These are phyloP conservation scores for Talaromyces sp. DNA, from an alignment of 2,329 filamentous ascomycete species.

Conservation along the genomic window DNA sequence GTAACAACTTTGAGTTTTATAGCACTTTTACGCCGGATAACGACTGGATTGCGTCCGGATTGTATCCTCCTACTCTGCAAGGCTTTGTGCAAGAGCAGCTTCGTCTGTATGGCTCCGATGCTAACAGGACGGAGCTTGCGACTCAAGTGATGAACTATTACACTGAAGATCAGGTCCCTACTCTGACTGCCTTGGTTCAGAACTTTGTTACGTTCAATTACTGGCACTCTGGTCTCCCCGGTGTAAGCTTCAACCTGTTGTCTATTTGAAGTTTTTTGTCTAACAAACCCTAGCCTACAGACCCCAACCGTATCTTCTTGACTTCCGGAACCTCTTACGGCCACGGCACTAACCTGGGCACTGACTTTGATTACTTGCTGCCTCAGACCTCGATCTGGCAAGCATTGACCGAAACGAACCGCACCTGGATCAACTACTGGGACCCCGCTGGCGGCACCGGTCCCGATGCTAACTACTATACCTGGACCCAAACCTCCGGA, in stretches of 20 bases:
- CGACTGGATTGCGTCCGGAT: neutral
- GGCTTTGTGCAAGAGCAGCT: conserved; percentile 46
- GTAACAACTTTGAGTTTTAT: conserved; percentile 44
- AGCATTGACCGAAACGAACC: conserved; percentile 38
- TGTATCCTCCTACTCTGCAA: conserved; percentile 30
- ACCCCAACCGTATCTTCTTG: conserved; percentile 37
- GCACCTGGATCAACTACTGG: conserved; percentile 49
- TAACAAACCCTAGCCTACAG: conserved; percentile 29
- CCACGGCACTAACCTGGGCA: conserved; percentile 37
- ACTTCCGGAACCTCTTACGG: conserved; percentile 42
- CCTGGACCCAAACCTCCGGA: conserved; percentile 39
- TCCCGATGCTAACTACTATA: conserved; percentile 45
- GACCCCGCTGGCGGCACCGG: conserved; percentile 43
- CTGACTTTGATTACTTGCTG: conserved; percentile 32
- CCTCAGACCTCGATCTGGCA: conserved; percentile 42
- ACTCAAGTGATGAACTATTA: conserved; percentile 45
- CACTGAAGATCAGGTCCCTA: conserved; percentile 39
- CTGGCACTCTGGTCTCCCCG: conserved; percentile 40
- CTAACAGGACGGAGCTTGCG: conserved; percentile 33
- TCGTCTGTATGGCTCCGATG: conserved; percentile 31
- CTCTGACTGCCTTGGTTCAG: conserved; percentile 40
- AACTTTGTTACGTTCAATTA: conserved; percentile 46
- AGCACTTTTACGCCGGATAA: conserved; percentile 35
- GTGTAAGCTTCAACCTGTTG: neutral
- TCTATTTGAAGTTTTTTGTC: neutral